Conservation (phyloP, 176 grass and related monocot species). For the Olyra latifolia region DNA sequence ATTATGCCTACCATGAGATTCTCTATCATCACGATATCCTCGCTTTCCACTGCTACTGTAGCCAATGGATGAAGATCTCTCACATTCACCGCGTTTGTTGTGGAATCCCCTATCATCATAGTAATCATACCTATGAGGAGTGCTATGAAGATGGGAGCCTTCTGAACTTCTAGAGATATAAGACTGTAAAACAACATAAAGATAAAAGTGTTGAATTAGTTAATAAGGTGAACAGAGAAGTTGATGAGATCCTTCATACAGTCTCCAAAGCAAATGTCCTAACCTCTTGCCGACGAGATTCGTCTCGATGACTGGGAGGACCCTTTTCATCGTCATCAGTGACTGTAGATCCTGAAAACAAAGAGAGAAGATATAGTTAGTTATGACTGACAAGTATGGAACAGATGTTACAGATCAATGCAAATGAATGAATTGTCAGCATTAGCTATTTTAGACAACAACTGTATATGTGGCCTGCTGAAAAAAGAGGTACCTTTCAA, state of each 20-base stretch:
- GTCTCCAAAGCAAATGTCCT: slow-evolving; percentile 34
- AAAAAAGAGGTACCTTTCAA: slow-evolving; percentile 39
- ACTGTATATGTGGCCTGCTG: not conserved
- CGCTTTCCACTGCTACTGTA: slow-evolving; percentile 52
- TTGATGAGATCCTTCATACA: slow-evolving; percentile 2
- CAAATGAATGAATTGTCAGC: slow-evolving; percentile 1
- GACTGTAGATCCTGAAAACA: slow-evolving; percentile 52
- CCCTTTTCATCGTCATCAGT: slow-evolving; percentile 35
- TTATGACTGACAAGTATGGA: slow-evolving; percentile 6
- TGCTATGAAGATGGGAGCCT: slow-evolving; percentile 36
- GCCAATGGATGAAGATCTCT: slow-evolving; percentile 35
- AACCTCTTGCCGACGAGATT: slow-evolving; percentile 48
- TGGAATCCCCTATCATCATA: slow-evolving; percentile 37
- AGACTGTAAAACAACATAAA: slow-evolving; percentile 44
- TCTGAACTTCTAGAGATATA: slow-evolving; percentile 57
- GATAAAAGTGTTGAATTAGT: slow-evolving; percentile 19
- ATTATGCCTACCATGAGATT: slow-evolving; percentile 44
- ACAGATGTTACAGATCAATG: slow-evolving; percentile 11
- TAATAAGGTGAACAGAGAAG: slow-evolving; percentile 11
- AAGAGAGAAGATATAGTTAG: slow-evolving; percentile 10
- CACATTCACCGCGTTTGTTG: slow-evolving; percentile 34
- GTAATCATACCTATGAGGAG: slow-evolving; percentile 46
- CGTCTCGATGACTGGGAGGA: slow-evolving; percentile 36
- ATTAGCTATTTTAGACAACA: slow-evolving; percentile 1
- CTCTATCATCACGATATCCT: slow-evolving; percentile 54